Evolutionary conservation across 192 early-diverging fungal species (phyloP).

Genomic region (Dissophora ornata): DNA sequence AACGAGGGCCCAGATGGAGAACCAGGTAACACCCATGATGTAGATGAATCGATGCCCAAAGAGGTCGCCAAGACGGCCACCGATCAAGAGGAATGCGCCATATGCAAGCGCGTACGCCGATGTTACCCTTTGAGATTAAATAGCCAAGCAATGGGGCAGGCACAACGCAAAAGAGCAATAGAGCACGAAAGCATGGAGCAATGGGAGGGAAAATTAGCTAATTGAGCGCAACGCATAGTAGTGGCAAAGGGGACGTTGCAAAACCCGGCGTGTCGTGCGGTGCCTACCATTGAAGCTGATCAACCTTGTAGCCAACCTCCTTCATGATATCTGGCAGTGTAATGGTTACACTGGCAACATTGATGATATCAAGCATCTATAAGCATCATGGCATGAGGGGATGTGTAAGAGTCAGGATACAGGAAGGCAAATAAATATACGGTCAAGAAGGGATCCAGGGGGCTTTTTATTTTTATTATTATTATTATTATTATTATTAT

Average conservation of each 20-base stretch:
- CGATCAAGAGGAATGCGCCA: conserved; percentile 48
- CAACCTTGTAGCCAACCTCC: conserved; percentile 13
- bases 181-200: background rate
- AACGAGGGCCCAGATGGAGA: conserved; percentile 43
- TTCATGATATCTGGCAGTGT: too few relatives aligned
- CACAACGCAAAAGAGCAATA: background rate
- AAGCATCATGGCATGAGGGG: too few relatives aligned
- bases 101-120: conserved; percentile 53
- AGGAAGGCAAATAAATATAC: too few relatives aligned
- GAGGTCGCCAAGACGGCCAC: conserved; percentile 48
- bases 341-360: conserved; percentile 26
- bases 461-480: too few relatives aligned
- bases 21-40: conserved; percentile 39
- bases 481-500: too few relatives aligned
- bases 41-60: conserved; percentile 50
- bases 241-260: background rate
- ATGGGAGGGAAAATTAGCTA: background rate
- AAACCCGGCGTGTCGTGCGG: background rate
- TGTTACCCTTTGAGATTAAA: conserved; percentile 12
- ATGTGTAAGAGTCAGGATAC: too few relatives aligned
- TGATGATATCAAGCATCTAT: conserved; percentile 32
- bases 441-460: too few relatives aligned
- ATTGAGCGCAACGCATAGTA: too few relatives aligned
- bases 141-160: too few relatives aligned
- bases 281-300: conserved; percentile 24